A percentile compares a stretch with the other conserved stretches of the same genome.
These are phyloP conservation scores for Yarrowia porcina DNA, from an alignment of 805 yeast species.

Conservation along the genomic window DNA sequence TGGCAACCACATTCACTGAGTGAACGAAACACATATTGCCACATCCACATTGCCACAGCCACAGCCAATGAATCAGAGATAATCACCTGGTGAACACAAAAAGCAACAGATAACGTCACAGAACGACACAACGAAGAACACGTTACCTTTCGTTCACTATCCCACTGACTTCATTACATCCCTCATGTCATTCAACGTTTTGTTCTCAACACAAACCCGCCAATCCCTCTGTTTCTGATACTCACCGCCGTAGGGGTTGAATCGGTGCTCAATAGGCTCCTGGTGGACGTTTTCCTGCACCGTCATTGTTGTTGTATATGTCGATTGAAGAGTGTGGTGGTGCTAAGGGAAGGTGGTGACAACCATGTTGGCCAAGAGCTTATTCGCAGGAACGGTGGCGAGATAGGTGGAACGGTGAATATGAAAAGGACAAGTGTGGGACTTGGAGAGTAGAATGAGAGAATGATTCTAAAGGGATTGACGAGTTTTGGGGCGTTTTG, in stretches of 20 bases:
- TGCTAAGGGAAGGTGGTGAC: background rate
- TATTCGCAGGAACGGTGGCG: conserved; percentile 1
- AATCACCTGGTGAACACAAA: too few species aligned
- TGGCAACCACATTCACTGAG: too few species aligned
- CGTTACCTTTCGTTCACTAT: too few species aligned
- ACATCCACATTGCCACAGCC: too few species aligned
- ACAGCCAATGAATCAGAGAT: too few species aligned
- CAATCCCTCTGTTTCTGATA: background rate
- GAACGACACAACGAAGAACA: too few species aligned
- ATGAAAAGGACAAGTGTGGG: background rate
- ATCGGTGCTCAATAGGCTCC: conserved; percentile 81
- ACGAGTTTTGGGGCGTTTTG: background rate
- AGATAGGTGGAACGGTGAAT: background rate
- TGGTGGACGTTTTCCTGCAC: conserved; percentile 19
- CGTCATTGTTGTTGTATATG: conserved; percentile 14
- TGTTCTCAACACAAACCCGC: too few species aligned
- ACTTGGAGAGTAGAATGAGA: too few species aligned
- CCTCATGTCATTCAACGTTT: too few species aligned
- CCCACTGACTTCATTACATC: too few species aligned
- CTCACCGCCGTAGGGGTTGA: conserved; percentile 64
- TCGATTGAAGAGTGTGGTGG: background rate
- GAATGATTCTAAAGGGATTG: background rate
- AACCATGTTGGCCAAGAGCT: conserved; percentile 8
- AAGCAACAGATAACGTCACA: too few species aligned
- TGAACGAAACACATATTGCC: too few species aligned